phyloP scores from a whole-genome alignment of 192 early-diverging fungal species.

The Entomortierella chlamydospora region DNA sequence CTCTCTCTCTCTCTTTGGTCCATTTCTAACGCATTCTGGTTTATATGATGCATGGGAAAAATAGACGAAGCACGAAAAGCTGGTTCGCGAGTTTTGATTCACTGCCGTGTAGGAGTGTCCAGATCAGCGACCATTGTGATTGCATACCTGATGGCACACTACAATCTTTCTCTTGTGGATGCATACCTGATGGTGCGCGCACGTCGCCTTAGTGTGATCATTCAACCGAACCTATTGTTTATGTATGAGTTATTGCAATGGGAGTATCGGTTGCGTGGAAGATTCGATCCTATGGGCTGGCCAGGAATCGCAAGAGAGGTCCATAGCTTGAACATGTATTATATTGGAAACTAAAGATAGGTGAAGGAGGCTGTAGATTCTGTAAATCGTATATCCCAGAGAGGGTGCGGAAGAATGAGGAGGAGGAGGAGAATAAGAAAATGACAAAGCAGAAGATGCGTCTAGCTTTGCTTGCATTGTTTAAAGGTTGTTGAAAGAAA shows the following conservation, averaged over 20 bases:
- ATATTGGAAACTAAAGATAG: slow-evolving; percentile 47
- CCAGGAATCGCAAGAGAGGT: slow-evolving; percentile 61
- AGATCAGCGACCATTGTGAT: slow-evolving; percentile 70
- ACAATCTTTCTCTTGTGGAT: slow-evolving; percentile 59
- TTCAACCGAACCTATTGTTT: slow-evolving; percentile 72
- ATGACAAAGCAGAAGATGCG: too few relatives aligned
- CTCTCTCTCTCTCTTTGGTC: too few relatives aligned
- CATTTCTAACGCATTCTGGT: too few relatives aligned
- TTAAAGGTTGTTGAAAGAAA: too few relatives aligned
- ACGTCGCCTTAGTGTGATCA: slow-evolving; percentile 69
- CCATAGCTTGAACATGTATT: slow-evolving; percentile 67
- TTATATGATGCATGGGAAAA: too few relatives aligned
- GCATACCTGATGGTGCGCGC: slow-evolving; percentile 70
- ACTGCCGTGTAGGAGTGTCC: slow-evolving; percentile 71
- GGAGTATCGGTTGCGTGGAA: slow-evolving; percentile 61
- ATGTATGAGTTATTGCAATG: slow-evolving; percentile 74
- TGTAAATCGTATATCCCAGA: too few relatives aligned
- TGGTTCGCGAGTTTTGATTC: slow-evolving; percentile 58
- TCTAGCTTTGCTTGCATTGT: too few relatives aligned
- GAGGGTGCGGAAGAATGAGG: too few relatives aligned
- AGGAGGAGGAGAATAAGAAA: too few relatives aligned
- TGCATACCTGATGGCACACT: slow-evolving; percentile 66
- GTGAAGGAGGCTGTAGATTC: too few relatives aligned
- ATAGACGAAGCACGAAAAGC: slow-evolving; percentile 61
- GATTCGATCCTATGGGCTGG: slow-evolving; percentile 59